Conservation (phyloP, 495 filamentous ascomycete genomes). For the Penicillium soppii region DNA sequence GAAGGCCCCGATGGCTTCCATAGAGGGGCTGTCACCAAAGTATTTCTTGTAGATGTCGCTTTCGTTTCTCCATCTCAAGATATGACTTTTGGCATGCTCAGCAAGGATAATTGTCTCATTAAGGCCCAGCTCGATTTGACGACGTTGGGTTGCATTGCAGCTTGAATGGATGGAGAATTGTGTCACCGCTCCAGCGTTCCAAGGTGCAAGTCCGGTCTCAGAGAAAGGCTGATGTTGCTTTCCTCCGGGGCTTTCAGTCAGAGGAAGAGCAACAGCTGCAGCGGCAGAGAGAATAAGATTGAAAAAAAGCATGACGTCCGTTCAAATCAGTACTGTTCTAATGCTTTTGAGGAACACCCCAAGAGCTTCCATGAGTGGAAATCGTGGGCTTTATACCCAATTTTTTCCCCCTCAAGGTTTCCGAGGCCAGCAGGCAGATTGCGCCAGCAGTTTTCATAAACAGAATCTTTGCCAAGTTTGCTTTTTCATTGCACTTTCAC, state of each 20-base stretch:
- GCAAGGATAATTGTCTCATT: slow-evolving; percentile 48
- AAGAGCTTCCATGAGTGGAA: not conserved
- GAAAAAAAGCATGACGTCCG: slow-evolving; percentile 1
- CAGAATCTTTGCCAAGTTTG: slow-evolving; percentile 1
- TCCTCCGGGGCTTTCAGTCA: not conserved
- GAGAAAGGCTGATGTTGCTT: slow-evolving; percentile 12
- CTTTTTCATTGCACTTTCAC: not conserved
- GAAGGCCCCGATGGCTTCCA: slow-evolving; percentile 52
- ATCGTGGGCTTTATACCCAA: not conserved
- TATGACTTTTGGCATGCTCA: slow-evolving; percentile 45
- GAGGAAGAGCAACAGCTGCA: slow-evolving; percentile 10
- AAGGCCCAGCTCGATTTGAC: slow-evolving; percentile 47
- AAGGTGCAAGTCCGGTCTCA: slow-evolving; percentile 6
- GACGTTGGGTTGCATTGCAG: slow-evolving; percentile 53
- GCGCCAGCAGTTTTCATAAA: too few species aligned
- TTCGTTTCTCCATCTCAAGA: slow-evolving; percentile 49
- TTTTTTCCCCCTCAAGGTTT: not conserved
- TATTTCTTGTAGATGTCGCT: slow-evolving; percentile 57
- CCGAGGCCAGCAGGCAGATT: not conserved
- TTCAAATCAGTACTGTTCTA: not conserved
- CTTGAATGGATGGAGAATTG: slow-evolving; percentile 52
- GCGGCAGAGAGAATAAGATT: not conserved
- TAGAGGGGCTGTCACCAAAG: slow-evolving; percentile 50
- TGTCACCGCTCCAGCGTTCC: slow-evolving; percentile 22
- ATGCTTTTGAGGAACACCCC: not conserved